Evolutionary conservation across 139 green algal species (phyloP), one percentile per base, ranked within the genome.

Genomic region (Pseudopediastrum boryanum): DNA sequence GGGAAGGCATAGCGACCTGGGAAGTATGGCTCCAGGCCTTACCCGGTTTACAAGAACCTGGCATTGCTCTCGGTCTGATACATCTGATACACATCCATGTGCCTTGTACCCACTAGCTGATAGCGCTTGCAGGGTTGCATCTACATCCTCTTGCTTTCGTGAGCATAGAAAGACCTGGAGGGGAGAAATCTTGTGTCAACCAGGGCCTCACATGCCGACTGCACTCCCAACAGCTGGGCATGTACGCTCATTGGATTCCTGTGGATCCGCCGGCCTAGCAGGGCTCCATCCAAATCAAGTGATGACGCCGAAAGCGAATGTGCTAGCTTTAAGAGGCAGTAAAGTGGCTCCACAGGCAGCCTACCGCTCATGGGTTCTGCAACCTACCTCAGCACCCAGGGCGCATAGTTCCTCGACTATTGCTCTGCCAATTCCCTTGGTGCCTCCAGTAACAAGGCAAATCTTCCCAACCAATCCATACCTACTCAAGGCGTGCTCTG

Each of bases 91-190:
- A 19, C 16, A 19, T 4, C 76, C 82, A 41, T 71, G 56, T 44
- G 69, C 63, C 3, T 23, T n/a, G 13, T 70, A 68, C 36, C 74
- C 81, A 27, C 67, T 36, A 25, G 38, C 25, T 16, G 42, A 19
- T 23, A 64, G 21, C 8, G 21, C 25, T 13, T 33, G 23, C 8
- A 70, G 12, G 21, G 65, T 52, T 2, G 61, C 38, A 35, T 61
- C 70, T 4, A 94, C 29, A 59, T 91, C 87, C 6, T 83, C 72
- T 4, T 77, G 50, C 21, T 63, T 85, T 10, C 90, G 72, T 1
- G 84, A 78, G 27, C 90, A 94, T 0, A 82, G 79, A 54, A 87
- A 90, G 38, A 93, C 83, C 79, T 89, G 67, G 31, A n/a, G 27
- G 29, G 13, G 25, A 6, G 42, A 27, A 21, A 25, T 38, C 31